phyloP scores from a whole-genome alignment of 345 rosid genomes.

The Acer campestre region DNA sequence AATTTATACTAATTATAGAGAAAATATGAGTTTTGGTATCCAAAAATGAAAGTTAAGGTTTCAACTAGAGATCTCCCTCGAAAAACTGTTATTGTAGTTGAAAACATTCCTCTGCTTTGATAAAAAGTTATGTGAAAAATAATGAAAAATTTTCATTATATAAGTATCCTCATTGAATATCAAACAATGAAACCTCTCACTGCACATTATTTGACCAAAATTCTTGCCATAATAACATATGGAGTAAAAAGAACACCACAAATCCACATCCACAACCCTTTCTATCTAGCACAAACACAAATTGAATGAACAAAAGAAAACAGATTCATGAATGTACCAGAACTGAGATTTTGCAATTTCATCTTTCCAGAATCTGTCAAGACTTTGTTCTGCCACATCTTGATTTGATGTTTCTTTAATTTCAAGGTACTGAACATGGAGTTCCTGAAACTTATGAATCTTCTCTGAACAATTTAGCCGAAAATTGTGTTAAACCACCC shows the following conservation, averaged over 20 bases:
- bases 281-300: constrained; percentile 2
- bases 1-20: constrained; percentile 36
- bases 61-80: constrained; percentile 58
- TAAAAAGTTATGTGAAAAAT: no score
- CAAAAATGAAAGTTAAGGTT: constrained; percentile 70
- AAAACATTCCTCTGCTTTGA: constrained; percentile 15
- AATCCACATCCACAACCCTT: neutral
- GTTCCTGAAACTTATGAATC: no score
- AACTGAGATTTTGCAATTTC: neutral
- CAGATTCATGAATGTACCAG: no score
- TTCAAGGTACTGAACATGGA: neutral
- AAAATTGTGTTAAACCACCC: neutral
- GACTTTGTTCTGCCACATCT: neutral
- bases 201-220: no score
- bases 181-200: no score
- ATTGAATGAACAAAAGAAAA: neutral
- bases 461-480: neutral
- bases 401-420: neutral
- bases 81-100: constrained; percentile 61
- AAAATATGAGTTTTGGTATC: constrained; percentile 53
- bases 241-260: neutral
- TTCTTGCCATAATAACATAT: neutral
- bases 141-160: no score
- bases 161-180: no score
- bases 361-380: neutral